Conservation (phyloP, 805 yeast species). For the Isabelozyma pseudorhagii region DNA sequence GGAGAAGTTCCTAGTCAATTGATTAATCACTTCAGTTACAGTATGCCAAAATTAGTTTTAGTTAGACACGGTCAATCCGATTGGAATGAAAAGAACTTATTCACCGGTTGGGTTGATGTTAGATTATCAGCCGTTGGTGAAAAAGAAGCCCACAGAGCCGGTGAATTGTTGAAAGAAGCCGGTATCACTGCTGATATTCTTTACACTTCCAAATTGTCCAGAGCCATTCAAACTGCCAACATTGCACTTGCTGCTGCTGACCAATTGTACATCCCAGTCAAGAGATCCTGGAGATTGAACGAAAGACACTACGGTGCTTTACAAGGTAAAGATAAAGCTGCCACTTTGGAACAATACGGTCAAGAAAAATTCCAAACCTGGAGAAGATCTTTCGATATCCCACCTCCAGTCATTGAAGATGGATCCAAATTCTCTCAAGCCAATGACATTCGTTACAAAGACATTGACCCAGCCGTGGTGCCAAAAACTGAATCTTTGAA, state of each 20-base stretch:
- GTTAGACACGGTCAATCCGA: slow-evolving; percentile 99
- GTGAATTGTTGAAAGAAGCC: slow-evolving; percentile 84
- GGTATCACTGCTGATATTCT: slow-evolving; percentile 82
- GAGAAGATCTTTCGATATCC: slow-evolving; percentile 97
- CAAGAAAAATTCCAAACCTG: slow-evolving; percentile 90
- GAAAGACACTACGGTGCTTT: slow-evolving; percentile 99
- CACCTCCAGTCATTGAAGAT: slow-evolving; percentile 86
- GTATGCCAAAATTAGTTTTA: slow-evolving; percentile 68
- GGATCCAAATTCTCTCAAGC: slow-evolving; percentile 79
- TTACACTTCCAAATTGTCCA: slow-evolving; percentile 85
- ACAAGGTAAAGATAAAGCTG: slow-evolving; percentile 98
- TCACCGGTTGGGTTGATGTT: slow-evolving; percentile 99
- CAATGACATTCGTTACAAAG: slow-evolving; percentile 80
- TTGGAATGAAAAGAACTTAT: slow-evolving; percentile 96
- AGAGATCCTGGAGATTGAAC: slow-evolving; percentile 96
- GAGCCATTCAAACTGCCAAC: slow-evolving; percentile 98
- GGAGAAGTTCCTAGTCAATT: slow-evolving; percentile 1
- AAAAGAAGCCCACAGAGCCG: slow-evolving; percentile 91
- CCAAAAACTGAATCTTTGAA: slow-evolving; percentile 95
- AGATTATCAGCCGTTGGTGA: slow-evolving; percentile 78
- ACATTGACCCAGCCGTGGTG: slow-evolving; percentile 78
- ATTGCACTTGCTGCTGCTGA: slow-evolving; percentile 87
- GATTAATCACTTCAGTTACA: slow-evolving; percentile 2
- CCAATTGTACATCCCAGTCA: slow-evolving; percentile 85
- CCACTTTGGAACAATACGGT: slow-evolving; percentile 83